phyloP scores from a whole-genome alignment of 1,284 basidiomycete species.

The Leccinum brunneo-olivaceum region DNA sequence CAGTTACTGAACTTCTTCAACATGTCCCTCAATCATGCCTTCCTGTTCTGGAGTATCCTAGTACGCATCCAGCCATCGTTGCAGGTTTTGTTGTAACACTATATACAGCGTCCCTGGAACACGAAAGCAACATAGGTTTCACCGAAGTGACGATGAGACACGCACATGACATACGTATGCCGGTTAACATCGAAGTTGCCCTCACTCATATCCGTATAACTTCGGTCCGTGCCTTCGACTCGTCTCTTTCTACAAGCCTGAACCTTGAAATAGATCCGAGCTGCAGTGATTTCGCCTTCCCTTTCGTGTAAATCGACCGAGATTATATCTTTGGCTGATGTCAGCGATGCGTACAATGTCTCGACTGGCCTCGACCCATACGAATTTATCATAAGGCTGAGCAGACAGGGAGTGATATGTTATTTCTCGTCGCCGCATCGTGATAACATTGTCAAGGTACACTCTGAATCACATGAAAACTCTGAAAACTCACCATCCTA shows the following conservation, averaged over 20 bases:
- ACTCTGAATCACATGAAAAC: neutral
- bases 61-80: conserved; percentile 32
- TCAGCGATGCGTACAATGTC: conserved; percentile 81
- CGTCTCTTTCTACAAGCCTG: conserved; percentile 3
- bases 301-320: conserved; percentile 72
- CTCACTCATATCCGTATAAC: conserved; percentile 62
- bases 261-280: conserved; percentile 45
- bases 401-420: conserved; percentile 59
- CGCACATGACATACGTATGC: conserved; percentile 52
- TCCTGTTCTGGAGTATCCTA: conserved; percentile 45
- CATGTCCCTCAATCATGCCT: conserved; percentile 46
- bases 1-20: conserved; percentile 50
- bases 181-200: conserved; percentile 58
- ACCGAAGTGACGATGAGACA: conserved; percentile 58
- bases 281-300: conserved; percentile 54
- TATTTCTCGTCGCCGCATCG: conserved; percentile 66
- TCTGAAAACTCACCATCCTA: conserved; percentile 1
- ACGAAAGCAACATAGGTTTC: conserved; percentile 48
- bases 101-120: conserved; percentile 48
- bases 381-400: conserved; percentile 76
- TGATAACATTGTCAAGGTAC: conserved; percentile 72
- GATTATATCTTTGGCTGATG: conserved; percentile 69
- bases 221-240: conserved; percentile 39
- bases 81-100: conserved; percentile 6
- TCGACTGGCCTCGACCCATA: conserved; percentile 67